Percentiles rank a stretch among this genome's conserved stretches.
Evolutionary conservation across 352 stramenopile genomes (phyloP).

Genomic region (Blastocystis sp.): DNA sequence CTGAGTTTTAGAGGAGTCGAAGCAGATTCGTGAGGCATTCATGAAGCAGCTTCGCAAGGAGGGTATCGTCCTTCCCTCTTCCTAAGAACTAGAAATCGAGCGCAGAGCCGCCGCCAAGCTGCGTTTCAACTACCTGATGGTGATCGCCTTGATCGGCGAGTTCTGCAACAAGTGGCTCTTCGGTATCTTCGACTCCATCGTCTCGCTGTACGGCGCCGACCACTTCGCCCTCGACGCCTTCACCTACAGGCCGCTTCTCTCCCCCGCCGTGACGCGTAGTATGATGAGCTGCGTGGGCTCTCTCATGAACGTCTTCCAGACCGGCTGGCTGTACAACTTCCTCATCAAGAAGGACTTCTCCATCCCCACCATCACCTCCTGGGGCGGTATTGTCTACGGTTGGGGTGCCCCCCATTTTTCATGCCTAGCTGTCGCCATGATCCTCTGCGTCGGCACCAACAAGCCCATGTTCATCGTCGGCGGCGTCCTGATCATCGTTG

Average conservation of each 20-base stretch:
- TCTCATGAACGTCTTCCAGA: constrained; percentile 59
- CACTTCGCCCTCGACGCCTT: constrained; percentile 37
- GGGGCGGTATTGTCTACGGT: constrained; percentile 32
- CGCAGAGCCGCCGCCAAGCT: constrained; percentile 27
- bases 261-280: background rate
- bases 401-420: background rate
- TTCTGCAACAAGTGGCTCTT: constrained; percentile 62
- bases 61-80: background rate
- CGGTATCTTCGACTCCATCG: constrained; percentile 48
- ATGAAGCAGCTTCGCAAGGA: constrained; percentile 30
- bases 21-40: constrained; percentile 43
- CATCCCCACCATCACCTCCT: constrained; percentile 56
- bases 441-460: background rate
- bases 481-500: constrained; percentile 53
- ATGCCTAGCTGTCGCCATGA: constrained; percentile 17
- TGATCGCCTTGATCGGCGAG: constrained; percentile 53
- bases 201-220: constrained; percentile 42
- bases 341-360: constrained; percentile 64
- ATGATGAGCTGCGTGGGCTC: constrained; percentile 31
- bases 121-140: constrained; percentile 55
- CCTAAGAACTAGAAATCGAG: constrained; percentile 31
- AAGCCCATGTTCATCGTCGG: constrained; percentile 49
- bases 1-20: constrained; percentile 42
- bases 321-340: constrained; percentile 52
- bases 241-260: background rate